Base-by-base conservation (phyloP, 2,329 filamentous ascomycete genomes). In the Neonectria hederae region DNA sequence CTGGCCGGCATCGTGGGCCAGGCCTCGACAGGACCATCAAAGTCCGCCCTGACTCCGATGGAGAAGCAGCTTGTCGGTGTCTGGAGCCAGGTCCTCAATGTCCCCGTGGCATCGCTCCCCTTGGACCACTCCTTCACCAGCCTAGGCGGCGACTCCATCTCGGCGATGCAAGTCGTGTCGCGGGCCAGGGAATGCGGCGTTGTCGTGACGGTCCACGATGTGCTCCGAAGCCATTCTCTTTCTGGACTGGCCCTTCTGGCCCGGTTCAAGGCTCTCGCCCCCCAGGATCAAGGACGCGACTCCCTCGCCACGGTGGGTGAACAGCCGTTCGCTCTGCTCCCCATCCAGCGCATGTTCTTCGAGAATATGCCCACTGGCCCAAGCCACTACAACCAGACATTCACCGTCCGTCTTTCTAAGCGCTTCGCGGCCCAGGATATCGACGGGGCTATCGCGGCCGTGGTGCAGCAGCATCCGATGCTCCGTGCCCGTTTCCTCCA, bases 101-200 rank as follows among this genome's bases (percentile, higher is more conserved):
- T 40, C 4, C 14, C 14, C 5, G 14, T n/a, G 5, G 5, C 14
- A 1, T n/a, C 38, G 14, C 14, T 40, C 38, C 14, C 14, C 17
- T 8, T 40, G 14, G 5, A 3, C 38, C 14, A 40, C 3, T n/a
- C 14, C 26, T 56, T 56, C 28, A 38, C 40, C 52, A 68, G 17
- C 0, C 74, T 82, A 1, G 81, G 81, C 0, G 81, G 82, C 5
- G 82, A 84, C 71, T 84, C 82, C 0, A 74, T 83, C 13, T 74
- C 75, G 7, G 81, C 82, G 0, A 83, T 84, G 80, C 77, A 76
- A 54, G 70, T 83, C 1, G 79, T 82, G 1, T 75, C 79, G 3
- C 71, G 73, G 51, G 77, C 79, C 5, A 72, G 77, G 9, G 38
- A 38, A 19, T 14, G n/a, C 1, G 38, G 53, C 2, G 26, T 55